Conservation (phyloP, 202 grass and related monocot species). For the Brachypodium distachyon region DNA sequence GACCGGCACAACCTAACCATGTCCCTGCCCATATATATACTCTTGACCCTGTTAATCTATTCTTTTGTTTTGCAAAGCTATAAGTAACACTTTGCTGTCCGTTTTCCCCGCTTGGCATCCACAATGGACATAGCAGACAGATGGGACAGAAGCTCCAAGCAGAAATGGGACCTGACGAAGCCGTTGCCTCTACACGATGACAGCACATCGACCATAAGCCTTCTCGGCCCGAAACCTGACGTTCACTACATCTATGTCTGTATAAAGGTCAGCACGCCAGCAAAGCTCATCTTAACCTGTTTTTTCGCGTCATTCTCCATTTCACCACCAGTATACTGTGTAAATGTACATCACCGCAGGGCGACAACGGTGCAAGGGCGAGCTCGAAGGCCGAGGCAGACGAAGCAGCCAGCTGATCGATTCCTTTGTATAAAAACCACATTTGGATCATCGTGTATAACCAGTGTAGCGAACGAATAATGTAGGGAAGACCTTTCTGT, state of each 20-base stretch:
- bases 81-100: not conserved
- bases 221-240: conserved; percentile 81
- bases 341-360: conserved; percentile 5
- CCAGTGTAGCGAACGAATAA: conserved; percentile 34
- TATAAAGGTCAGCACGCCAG: conserved; percentile 48
- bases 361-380: not conserved
- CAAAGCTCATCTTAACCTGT: not conserved
- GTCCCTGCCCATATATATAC: not conserved
- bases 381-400: not conserved
- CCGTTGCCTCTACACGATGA: conserved; percentile 71
- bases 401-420: not conserved
- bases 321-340: not conserved
- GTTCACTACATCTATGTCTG: conserved; percentile 95
- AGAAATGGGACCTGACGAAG: conserved; percentile 64
- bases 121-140: conserved; percentile 40
- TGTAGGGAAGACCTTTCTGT: conserved; percentile 26
- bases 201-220: conserved; percentile 23
- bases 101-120: not conserved
- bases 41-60: not conserved
- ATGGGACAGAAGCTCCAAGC: conserved; percentile 48
- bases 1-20: not conserved
- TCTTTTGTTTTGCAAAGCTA: not conserved
- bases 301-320: not conserved
- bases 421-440: conserved; percentile 1
- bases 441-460: conserved; percentile 9